These are phyloP conservation scores for Fraxinus greggii DNA, from an alignment of 305 asterid genomes.

Conservation along the genomic window DNA sequence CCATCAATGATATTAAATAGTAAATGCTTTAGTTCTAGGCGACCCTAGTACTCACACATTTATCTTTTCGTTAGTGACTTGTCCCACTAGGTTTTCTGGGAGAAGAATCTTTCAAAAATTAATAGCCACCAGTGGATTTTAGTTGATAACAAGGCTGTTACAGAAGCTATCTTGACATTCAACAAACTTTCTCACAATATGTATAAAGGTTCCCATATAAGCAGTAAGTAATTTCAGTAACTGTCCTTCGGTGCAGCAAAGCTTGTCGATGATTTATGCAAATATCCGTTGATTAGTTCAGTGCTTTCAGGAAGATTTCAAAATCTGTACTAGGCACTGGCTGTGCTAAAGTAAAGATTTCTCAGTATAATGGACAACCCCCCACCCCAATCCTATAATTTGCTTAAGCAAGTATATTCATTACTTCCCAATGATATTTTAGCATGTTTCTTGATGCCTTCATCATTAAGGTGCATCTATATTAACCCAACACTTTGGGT, in stretches of 20 bases:
- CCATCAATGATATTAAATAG: too few species aligned
- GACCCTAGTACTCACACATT: neutral
- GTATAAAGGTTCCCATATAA: neutral
- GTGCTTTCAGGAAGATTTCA: neutral
- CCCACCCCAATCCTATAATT: neutral
- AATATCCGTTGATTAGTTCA: neutral
- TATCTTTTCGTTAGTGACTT: neutral
- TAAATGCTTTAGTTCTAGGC: neutral
- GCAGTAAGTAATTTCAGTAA: neutral
- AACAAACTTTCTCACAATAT: neutral
- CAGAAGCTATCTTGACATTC: neutral
- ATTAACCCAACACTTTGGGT: neutral
- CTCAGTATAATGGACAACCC: neutral
- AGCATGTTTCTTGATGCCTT: neutral
- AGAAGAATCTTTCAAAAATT: neutral
- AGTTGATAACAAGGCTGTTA: neutral
- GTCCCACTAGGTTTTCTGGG: neutral
- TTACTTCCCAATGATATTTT: neutral
- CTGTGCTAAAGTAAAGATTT: too few species aligned
- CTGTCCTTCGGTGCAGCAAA: neutral
- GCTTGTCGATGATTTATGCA: neutral
- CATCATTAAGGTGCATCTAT: neutral
- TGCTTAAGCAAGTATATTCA: neutral
- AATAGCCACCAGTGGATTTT: neutral
- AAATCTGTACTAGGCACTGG: neutral